Evolutionary conservation across 768 basidiomycete genomes (phyloP).

Genomic region (Kwoniella pini): DNA sequence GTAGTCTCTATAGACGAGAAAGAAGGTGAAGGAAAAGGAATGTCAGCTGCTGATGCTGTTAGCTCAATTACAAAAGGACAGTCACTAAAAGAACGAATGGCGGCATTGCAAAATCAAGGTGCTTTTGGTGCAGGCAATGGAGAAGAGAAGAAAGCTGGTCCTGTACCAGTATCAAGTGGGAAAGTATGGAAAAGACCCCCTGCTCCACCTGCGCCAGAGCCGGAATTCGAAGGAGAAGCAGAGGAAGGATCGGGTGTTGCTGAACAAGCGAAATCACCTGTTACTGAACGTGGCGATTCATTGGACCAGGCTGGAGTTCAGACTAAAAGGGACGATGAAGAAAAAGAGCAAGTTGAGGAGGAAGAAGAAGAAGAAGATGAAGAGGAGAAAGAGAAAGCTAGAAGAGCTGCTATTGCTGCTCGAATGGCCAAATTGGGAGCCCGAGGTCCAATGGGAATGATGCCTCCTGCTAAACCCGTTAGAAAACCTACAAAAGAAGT

Average conservation of each 20-base stretch:
- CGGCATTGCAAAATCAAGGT: conserved; percentile 80
- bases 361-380: conserved; percentile 33
- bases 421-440: conserved; percentile 92
- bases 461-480: conserved; percentile 68
- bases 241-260: conserved; percentile 32
- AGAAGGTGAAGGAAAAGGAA: conserved; percentile 26
- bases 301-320: conserved; percentile 25
- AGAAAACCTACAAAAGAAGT: conserved; percentile 60
- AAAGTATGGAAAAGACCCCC: conserved; percentile 78
- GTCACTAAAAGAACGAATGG: conserved; percentile 91
- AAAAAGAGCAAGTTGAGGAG: conserved; percentile 62
- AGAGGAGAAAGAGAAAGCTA: conserved; percentile 51
- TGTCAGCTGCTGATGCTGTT: conserved; percentile 76
- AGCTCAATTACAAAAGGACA: conserved; percentile 74
- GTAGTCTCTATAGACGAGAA: conserved; percentile 9
- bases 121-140: conserved; percentile 64
- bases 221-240: conserved; percentile 32
- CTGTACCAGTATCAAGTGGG: conserved; percentile 66
- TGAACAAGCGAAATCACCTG: conserved; percentile 15
- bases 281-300: conserved; percentile 15
- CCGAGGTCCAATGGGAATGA: conserved; percentile 60
- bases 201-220: conserved; percentile 34
- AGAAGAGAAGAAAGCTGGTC: conserved; percentile 60
- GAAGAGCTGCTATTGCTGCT: conserved; percentile 80
- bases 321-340: conserved; percentile 17